phyloP scores from a whole-genome alignment of 257 asterid genomes.

The Solanum acaule region DNA sequence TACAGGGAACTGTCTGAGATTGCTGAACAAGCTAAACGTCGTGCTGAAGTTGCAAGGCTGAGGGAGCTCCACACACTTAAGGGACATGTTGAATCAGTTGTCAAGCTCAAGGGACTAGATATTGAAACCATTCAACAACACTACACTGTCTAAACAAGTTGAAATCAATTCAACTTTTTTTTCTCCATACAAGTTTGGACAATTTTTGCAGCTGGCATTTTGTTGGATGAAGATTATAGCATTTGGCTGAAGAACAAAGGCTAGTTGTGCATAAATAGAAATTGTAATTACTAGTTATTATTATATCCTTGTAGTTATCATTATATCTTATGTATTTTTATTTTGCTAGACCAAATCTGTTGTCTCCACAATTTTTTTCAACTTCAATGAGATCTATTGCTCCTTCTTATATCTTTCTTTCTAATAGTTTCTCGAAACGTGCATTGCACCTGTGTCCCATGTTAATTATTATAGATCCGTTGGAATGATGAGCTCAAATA shows the following conservation, averaged over 20 bases:
- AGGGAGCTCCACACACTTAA: slow-evolving; percentile 77
- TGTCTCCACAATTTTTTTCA: not conserved
- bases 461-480: too few relatives aligned
- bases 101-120: slow-evolving; percentile 61
- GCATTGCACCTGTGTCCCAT: too few relatives aligned
- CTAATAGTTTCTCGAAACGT: not conserved
- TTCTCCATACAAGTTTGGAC: not conserved
- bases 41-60: slow-evolving; percentile 81
- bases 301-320: not conserved
- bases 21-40: slow-evolving; percentile 66
- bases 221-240: not conserved
- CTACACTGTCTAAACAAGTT: slow-evolving; percentile 40
- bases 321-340: not conserved
- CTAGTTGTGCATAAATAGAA: not conserved
- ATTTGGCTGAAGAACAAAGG: not conserved
- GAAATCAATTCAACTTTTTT: not conserved
- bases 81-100: slow-evolving; percentile 77
- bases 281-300: not conserved
- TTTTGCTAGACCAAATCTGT: not conserved
- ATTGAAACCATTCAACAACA: slow-evolving; percentile 58
- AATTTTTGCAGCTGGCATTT: not conserved
- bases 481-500: too few relatives aligned
- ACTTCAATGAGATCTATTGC: not conserved
- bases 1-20: slow-evolving; percentile 41
- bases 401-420: too few relatives aligned